Conservation (phyloP, 163 green algal genomes). For the Botryococcus braunii region DNA sequence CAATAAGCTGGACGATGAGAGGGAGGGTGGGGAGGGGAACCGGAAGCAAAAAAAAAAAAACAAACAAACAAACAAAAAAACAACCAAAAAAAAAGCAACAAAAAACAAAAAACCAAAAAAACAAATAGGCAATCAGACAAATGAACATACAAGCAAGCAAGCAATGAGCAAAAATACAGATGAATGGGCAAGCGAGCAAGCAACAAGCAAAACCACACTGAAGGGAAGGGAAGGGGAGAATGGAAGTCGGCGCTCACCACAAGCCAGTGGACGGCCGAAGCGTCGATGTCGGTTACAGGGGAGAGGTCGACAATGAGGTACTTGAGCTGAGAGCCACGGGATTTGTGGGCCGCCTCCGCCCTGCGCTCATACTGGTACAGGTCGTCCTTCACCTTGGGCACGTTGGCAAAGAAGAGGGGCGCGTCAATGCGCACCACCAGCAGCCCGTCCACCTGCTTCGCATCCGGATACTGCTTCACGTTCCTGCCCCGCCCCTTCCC, state of each 20-base stretch:
- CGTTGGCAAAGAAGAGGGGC: conserved; percentile 65
- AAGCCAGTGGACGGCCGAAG: conserved; percentile 25
- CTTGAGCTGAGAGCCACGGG: conserved; percentile 5
- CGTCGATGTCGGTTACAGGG: conserved; percentile 46
- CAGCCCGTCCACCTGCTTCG: conserved; percentile 41
- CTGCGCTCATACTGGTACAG: conserved; percentile 27
- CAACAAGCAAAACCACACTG: background rate
- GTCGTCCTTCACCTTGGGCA: conserved; percentile 31
- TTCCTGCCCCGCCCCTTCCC: conserved; percentile 29
- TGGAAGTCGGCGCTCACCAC: conserved; percentile 7
- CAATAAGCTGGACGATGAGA: too few relatives aligned
- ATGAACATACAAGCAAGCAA: background rate
- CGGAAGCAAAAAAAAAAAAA: too few relatives aligned
- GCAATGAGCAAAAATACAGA: background rate
- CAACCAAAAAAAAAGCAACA: background rate
- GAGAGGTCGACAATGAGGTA: conserved; percentile 58
- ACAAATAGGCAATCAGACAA: background rate
- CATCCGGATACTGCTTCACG: conserved; percentile 52
- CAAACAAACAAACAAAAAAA: too few relatives aligned
- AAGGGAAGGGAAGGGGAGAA: background rate
- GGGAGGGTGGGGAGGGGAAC: too few relatives aligned
- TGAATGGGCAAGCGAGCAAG: background rate
- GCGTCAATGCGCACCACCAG: conserved; percentile 55
- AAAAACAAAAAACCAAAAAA: background rate
- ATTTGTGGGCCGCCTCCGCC: background rate